A percentile compares a stretch with the other conserved stretches of the same genome.
Evolutionary conservation across 2,329 filamentous ascomycete species (phyloP).

Genomic region (Camptophora hylomeconis): DNA sequence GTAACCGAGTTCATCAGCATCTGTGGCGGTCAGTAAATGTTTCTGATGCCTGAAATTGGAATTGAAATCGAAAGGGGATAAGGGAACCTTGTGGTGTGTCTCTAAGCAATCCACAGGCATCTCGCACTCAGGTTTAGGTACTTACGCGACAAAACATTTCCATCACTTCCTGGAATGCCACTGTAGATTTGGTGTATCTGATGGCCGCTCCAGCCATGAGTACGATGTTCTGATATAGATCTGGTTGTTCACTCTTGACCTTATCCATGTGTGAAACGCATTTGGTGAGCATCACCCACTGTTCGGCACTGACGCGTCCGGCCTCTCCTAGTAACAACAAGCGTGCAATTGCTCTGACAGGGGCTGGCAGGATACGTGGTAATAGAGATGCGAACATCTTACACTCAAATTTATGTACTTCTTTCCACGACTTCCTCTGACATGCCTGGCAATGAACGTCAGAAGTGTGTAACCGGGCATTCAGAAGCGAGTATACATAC

Average conservation of each 20-base stretch:
- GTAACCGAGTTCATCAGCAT: constrained; percentile 47
- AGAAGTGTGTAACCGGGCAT: constrained; percentile 4
- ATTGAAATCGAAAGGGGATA: too few relatives aligned
- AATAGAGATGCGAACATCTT: constrained; percentile 34
- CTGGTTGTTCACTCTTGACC: constrained; percentile 27
- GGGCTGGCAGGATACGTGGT: constrained; percentile 39
- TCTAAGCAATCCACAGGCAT: too few relatives aligned
- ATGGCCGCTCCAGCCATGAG: constrained; percentile 42
- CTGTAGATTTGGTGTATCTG: constrained; percentile 36
- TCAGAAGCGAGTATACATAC: too few relatives aligned
- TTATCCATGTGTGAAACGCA: constrained; percentile 38
- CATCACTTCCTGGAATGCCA: constrained; percentile 29
- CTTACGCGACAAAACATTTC: constrained; percentile 25
- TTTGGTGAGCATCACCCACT: constrained; percentile 30
- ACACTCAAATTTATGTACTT: constrained; percentile 48
- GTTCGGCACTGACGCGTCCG: constrained; percentile 23
- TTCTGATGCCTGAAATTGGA: too few relatives aligned
- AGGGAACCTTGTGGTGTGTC: too few relatives aligned
- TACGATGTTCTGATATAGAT: constrained; percentile 36
- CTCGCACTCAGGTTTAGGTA: constrained; percentile 1
- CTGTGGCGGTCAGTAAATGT: constrained; percentile 20
- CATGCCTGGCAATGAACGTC: constrained; percentile 39
- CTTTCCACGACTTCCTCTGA: constrained; percentile 46
- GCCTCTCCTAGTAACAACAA: constrained; percentile 34
- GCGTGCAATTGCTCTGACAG: constrained; percentile 42